Percentiles rank a stretch among this genome's conserved stretches.
Evolutionary conservation across 768 basidiomycete species (phyloP).

Genomic region (Rhizopogon sp.): DNA sequence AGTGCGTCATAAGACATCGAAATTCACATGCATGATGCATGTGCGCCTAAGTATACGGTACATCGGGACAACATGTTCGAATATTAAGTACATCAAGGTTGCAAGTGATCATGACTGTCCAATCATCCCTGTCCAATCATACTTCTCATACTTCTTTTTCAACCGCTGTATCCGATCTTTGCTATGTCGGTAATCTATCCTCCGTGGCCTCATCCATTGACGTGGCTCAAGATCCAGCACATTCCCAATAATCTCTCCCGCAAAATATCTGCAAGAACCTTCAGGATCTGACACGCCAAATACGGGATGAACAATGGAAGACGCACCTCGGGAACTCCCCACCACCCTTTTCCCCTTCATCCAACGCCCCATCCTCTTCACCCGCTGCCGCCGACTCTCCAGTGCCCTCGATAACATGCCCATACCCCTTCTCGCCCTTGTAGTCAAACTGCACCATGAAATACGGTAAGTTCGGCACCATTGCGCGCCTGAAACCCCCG

Average conservation of each 20-base stretch:
- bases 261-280: constrained; percentile 72
- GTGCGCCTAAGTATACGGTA: too few species aligned
- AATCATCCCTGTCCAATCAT: constrained; percentile 80
- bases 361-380: constrained; percentile 59
- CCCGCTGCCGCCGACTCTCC: constrained; percentile 57
- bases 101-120: constrained; percentile 23
- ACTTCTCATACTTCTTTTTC: constrained; percentile 70
- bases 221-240: constrained; percentile 83
- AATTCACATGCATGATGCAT: too few species aligned
- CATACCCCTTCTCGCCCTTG: constrained; percentile 96
- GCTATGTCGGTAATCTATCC: constrained; percentile 66
- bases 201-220: constrained; percentile 77
- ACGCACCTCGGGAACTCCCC: constrained; percentile 85
- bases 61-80: too few species aligned
- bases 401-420: constrained; percentile 95
- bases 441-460: constrained; percentile 99
- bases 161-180: constrained; percentile 65
- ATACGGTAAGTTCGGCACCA: constrained; percentile 97
- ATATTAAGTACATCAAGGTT: too few species aligned
- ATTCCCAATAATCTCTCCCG: constrained; percentile 91
- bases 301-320: neutral
- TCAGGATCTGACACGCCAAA: neutral
- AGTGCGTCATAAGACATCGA: too few species aligned
- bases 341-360: constrained; percentile 87
- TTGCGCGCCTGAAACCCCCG: constrained; percentile 89